Evolutionary conservation across 768 basidiomycete species (phyloP).

Genomic region (Phallus indusiatus): DNA sequence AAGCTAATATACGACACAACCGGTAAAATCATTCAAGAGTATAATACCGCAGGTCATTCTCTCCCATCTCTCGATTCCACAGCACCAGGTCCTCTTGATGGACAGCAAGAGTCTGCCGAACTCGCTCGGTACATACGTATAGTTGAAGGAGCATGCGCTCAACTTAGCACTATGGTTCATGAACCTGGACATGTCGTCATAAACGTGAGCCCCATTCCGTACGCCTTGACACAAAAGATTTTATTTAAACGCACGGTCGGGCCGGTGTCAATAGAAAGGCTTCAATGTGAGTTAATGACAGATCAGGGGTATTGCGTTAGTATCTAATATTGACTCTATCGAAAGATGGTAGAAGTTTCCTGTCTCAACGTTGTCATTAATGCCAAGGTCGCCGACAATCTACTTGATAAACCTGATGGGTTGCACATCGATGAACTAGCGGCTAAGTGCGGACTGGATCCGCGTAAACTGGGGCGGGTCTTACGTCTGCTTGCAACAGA

Average conservation of each 20-base stretch:
- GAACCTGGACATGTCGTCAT: slow-evolving; percentile 23
- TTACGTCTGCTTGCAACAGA: slow-evolving; percentile 22
- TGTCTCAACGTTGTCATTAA: slow-evolving; percentile 20
- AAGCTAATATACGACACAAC: slow-evolving; percentile 23
- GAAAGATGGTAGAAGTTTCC: slow-evolving; percentile 3
- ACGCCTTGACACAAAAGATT: too few species aligned
- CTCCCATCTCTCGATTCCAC: slow-evolving; percentile 28
- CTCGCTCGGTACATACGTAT: slow-evolving; percentile 15
- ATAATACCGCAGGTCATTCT: slow-evolving; percentile 18
- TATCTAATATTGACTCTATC: background rate
- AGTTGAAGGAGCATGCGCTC: slow-evolving; percentile 27
- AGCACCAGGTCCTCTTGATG: slow-evolving; percentile 27
- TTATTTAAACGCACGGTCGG: too few species aligned
- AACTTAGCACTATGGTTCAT: slow-evolving; percentile 25
- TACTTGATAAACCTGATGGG: slow-evolving; percentile 21
- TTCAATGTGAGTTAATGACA: background rate
- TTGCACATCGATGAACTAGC: slow-evolving; percentile 23
- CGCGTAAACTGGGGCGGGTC: slow-evolving; percentile 22
- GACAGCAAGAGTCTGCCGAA: slow-evolving; percentile 13
- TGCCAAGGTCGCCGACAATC: slow-evolving; percentile 22
- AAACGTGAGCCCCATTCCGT: slow-evolving; percentile 24
- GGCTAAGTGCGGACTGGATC: slow-evolving; percentile 14
- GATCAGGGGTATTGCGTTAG: background rate
- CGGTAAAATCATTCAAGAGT: slow-evolving; percentile 24
- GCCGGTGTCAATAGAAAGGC: too few species aligned